Evolutionary conservation across 306 rosid species (phyloP).

Genomic region (Ceratonia siliqua): DNA sequence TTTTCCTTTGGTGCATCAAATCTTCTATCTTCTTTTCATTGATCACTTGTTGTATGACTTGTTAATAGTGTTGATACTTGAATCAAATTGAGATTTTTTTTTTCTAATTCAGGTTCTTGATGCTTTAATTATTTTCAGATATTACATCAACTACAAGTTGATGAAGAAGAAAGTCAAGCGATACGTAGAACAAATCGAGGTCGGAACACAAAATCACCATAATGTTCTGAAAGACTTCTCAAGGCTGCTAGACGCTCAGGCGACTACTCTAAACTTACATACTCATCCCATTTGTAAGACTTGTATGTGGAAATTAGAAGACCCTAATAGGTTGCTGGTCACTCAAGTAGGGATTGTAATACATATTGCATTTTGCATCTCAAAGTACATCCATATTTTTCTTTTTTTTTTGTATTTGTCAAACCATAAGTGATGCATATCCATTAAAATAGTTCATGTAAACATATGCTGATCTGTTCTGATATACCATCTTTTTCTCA

Average conservation of each 20-base stretch:
- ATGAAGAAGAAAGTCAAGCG: slow-evolving; percentile 84
- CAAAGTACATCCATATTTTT: not conserved
- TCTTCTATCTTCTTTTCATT: not conserved
- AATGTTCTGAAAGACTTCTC: slow-evolving; percentile 78
- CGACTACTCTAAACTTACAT: slow-evolving; percentile 10
- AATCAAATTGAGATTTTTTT: not conserved
- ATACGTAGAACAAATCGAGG: slow-evolving; percentile 61
- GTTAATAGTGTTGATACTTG: not conserved
- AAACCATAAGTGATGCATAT: not conserved
- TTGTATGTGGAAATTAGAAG: not conserved
- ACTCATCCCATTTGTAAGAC: not conserved
- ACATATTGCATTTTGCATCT: not conserved
- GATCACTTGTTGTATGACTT: not conserved
- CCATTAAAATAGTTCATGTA: too few relatives aligned
- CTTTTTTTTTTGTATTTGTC: not conserved
- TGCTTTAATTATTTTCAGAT: slow-evolving; percentile 46
- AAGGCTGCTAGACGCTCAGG: slow-evolving; percentile 71
- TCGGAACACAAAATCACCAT: slow-evolving; percentile 59
- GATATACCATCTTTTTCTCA: not conserved
- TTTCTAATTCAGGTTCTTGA: not conserved
- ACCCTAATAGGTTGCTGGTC: not conserved
- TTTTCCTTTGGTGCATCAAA: not conserved
- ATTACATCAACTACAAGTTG: slow-evolving; percentile 73
- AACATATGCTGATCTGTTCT: not conserved
- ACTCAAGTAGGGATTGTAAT: not conserved